A percentile compares a stretch with the other conserved stretches of the same genome.
Conservation (phyloP, 768 basidiomycete genomes). For the Hericium coralloides region DNA sequence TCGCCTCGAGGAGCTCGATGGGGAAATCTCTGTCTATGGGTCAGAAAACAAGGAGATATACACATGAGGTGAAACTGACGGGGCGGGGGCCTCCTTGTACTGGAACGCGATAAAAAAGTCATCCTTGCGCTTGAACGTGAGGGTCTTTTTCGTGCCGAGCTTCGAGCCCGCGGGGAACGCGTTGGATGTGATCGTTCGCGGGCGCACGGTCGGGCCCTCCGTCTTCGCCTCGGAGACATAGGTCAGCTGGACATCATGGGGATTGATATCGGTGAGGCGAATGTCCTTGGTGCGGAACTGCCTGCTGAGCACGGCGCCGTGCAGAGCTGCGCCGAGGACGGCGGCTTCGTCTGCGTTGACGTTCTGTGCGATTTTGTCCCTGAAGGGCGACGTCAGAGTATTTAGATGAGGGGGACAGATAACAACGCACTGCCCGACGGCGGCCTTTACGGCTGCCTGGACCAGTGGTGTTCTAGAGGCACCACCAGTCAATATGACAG, state of each 20-base stretch:
- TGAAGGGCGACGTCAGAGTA: conserved; percentile 17
- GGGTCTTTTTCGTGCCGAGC: conserved; percentile 72
- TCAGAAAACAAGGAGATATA: background rate
- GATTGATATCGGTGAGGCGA: conserved; percentile 65
- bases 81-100: conserved; percentile 57
- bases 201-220: conserved; percentile 25
- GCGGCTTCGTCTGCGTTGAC: conserved; percentile 97
- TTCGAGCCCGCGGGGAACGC: conserved; percentile 77
- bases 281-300: conserved; percentile 96
- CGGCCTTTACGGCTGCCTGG: conserved; percentile 66
- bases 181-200: conserved; percentile 63
- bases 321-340: conserved; percentile 86
- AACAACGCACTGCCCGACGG: conserved; percentile 65
- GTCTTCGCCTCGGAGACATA: conserved; percentile 59
- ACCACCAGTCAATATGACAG: conserved; percentile 91
- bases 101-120: conserved; percentile 75
- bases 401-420: background rate
- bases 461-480: conserved; percentile 88
- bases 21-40: conserved; percentile 50
- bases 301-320: conserved; percentile 80
- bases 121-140: conserved; percentile 78
- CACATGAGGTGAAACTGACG: conserved; percentile 37
- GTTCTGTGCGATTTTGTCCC: conserved; percentile 83
- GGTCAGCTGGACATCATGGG: conserved; percentile 71
- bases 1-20: conserved; percentile 62